Percentiles rank a stretch among this genome's conserved stretches.
Conservation (phyloP, 148 eudicot genomes). For the Rhododendron mucronatum region DNA sequence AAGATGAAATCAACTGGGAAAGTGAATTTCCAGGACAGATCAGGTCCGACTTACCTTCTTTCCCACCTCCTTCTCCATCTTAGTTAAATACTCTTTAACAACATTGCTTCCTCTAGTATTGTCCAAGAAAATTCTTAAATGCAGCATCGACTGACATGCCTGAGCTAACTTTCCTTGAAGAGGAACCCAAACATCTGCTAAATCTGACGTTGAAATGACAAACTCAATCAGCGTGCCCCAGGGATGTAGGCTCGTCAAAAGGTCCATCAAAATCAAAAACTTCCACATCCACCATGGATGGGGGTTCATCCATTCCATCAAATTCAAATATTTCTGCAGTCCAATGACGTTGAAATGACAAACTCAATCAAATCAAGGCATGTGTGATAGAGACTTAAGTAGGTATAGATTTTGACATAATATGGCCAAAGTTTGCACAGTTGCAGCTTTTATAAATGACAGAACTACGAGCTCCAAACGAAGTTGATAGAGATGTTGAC, state of each 20-base stretch:
- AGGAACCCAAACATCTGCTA: constrained; percentile 88
- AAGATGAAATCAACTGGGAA: neutral
- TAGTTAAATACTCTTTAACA: constrained; percentile 70
- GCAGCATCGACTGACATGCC: constrained; percentile 89
- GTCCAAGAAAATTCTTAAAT: constrained; percentile 79
- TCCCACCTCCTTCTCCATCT: constrained; percentile 96
- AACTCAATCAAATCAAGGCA: constrained; percentile 20
- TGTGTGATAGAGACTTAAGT: too few relatives aligned
- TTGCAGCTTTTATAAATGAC: neutral
- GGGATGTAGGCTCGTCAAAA: constrained; percentile 87
- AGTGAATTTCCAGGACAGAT: neutral
- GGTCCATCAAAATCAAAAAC: constrained; percentile 99
- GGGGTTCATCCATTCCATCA: constrained; percentile 98
- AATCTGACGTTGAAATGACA: too few relatives aligned
- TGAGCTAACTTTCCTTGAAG: constrained; percentile 90
- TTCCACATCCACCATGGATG: constrained; percentile 82
- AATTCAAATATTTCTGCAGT: constrained; percentile 95
- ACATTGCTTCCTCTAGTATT: constrained; percentile 68
- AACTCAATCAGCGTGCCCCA: constrained; percentile 87
- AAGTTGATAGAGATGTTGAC: neutral
- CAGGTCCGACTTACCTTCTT: constrained; percentile 63
- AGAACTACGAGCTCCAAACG: neutral
- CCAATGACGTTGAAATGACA: constrained; percentile 16
- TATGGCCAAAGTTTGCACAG: neutral
- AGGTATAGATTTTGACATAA: neutral